Percentiles rank a stretch among this genome's conserved stretches.
phyloP scores from a whole-genome alignment of 2,329 filamentous ascomycete genomes.

The Sclerotinia subarctica region DNA sequence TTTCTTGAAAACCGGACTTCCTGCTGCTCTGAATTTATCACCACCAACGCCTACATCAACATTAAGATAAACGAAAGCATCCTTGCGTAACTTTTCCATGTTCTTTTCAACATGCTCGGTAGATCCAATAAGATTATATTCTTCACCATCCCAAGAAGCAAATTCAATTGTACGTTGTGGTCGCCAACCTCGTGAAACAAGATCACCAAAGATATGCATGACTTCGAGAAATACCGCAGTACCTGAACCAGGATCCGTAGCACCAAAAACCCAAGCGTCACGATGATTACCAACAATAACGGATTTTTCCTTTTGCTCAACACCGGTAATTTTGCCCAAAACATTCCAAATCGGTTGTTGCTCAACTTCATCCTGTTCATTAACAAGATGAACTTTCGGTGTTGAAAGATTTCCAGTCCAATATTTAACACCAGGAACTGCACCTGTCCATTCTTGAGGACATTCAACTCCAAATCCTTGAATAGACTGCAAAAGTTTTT shows the following conservation, averaged over 20 bases:
- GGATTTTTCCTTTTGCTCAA: constrained; percentile 78
- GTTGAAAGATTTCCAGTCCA: constrained; percentile 77
- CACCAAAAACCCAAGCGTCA: constrained; percentile 88
- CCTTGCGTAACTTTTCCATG: constrained; percentile 64
- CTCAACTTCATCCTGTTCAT: constrained; percentile 79
- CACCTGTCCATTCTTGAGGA: constrained; percentile 70
- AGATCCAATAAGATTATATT: constrained; percentile 90
- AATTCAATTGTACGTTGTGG: constrained; percentile 95
- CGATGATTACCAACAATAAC: constrained; percentile 92
- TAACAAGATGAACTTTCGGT: constrained; percentile 76
- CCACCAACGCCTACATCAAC: constrained; percentile 81
- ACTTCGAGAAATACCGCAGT: constrained; percentile 91
- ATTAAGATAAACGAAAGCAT: constrained; percentile 87
- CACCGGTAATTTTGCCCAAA: constrained; percentile 76
- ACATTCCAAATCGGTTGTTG: constrained; percentile 91
- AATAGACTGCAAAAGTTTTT: constrained; percentile 71
- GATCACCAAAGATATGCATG: constrained; percentile 76
- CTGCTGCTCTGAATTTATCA: constrained; percentile 69
- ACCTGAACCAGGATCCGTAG: constrained; percentile 79
- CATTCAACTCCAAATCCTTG: constrained; percentile 70
- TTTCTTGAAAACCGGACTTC: constrained; percentile 74
- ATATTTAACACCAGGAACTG: constrained; percentile 76
- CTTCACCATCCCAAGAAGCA: constrained; percentile 91
- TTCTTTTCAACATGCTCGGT: constrained; percentile 93
- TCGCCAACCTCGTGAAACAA: constrained; percentile 76